Conservation (phyloP, 106 monocot genomes). For the Xerophyta viscosa region DNA sequence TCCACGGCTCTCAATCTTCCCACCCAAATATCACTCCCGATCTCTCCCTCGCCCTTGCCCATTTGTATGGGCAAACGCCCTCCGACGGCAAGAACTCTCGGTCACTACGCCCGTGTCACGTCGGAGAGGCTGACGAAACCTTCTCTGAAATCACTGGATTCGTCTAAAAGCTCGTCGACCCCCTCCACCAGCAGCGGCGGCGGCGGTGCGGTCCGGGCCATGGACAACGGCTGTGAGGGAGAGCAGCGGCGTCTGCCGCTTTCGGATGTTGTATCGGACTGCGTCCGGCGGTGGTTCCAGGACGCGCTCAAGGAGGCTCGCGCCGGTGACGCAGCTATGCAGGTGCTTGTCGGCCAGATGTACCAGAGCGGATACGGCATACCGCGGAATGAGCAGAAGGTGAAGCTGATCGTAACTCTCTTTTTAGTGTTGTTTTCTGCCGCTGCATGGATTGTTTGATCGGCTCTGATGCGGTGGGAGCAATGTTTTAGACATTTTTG, state of each 20-base stretch:
- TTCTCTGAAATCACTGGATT: conserved; percentile 5
- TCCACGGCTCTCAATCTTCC: no score
- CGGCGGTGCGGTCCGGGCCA: no score
- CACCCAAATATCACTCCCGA: conserved; percentile 2
- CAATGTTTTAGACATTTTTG: no score
- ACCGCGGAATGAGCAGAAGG: conserved; percentile 60
- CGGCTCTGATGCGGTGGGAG: no score
- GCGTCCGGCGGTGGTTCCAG: conserved; percentile 77
- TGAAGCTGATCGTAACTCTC: no score
- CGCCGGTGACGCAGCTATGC: conserved; percentile 71
- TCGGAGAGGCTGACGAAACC: conserved; percentile 14
- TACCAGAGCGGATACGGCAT: conserved; percentile 77
- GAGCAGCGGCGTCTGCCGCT: conserved; percentile 33
- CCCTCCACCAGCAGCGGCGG: neutral
- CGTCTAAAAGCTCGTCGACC: conserved; percentile 1
- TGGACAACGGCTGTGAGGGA: conserved; percentile 1
- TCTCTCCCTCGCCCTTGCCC: neutral
- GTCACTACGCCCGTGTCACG: conserved; percentile 25
- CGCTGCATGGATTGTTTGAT: no score
- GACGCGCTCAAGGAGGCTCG: conserved; percentile 82
- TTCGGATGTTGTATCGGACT: conserved; percentile 72
- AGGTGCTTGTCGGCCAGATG: conserved; percentile 93
- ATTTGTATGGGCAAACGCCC: conserved; percentile 27
- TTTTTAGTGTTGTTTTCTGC: no score
- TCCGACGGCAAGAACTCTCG: conserved; percentile 10